These are phyloP conservation scores for Trichoderma cornu-damae DNA, from an alignment of 2,329 filamentous ascomycete genomes.

Conservation along the genomic window DNA sequence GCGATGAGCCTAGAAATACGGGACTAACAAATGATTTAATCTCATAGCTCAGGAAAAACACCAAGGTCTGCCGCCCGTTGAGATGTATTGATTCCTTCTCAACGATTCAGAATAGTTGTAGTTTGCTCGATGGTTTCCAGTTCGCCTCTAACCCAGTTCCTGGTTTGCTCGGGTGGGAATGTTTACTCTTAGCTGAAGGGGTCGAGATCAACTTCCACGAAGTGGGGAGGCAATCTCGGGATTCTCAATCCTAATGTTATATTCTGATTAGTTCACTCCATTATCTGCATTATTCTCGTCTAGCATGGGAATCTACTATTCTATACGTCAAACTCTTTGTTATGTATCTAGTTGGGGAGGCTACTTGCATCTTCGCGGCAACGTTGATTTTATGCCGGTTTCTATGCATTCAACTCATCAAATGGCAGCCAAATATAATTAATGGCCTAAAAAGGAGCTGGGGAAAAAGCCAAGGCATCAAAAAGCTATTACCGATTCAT, in stretches of 20 bases:
- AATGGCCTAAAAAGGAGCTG: no score
- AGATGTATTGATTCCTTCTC: neutral
- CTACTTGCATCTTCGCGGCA: no score
- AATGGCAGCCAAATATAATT: no score
- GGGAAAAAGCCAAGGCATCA: no score
- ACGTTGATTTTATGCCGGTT: no score
- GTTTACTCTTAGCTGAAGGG: neutral
- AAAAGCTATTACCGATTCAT: no score
- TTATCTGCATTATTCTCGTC: no score
- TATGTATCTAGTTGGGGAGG: no score
- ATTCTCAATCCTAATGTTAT: neutral
- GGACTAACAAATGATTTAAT: neutral
- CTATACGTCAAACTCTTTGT: no score
- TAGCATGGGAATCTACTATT: no score
- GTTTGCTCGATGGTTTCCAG: neutral
- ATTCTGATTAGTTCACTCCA: no score
- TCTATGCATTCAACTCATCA: no score
- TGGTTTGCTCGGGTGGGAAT: neutral
- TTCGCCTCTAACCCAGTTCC: neutral
- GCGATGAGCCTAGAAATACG: neutral
- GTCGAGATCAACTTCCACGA: neutral
- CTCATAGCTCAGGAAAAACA: neutral
- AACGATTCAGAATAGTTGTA: neutral
- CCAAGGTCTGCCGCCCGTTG: neutral
- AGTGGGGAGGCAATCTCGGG: neutral